phyloP scores from a whole-genome alignment of 257 asterid genomes.

The Solanum chilense region DNA sequence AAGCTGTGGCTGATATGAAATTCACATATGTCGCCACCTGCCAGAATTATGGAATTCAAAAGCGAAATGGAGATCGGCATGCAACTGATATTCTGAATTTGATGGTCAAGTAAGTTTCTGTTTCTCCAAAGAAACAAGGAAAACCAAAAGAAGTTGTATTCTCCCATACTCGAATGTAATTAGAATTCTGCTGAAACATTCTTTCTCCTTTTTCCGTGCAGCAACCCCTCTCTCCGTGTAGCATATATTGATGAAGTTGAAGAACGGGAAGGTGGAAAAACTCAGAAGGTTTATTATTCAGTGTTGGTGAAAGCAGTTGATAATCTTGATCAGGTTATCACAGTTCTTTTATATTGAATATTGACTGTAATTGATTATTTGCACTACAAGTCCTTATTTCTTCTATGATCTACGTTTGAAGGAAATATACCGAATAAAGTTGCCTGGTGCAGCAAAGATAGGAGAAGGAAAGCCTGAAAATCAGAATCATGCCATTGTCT shows the following conservation, averaged over 20 bases:
- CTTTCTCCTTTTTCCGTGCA: conserved; percentile 20
- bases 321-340: conserved; percentile 89
- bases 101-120: conserved; percentile 87
- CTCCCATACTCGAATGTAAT: background rate
- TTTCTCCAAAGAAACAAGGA: background rate
- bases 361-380: background rate
- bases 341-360: background rate
- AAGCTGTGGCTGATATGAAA: conserved; percentile 98
- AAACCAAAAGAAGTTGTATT: background rate
- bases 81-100: conserved; percentile 95
- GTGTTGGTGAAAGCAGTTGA: conserved; percentile 94
- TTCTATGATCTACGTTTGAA: conserved; percentile 17
- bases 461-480: conserved; percentile 99
- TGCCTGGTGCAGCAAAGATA: conserved; percentile 88
- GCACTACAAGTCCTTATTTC: conserved; percentile 5
- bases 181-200: background rate
- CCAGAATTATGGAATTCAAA: conserved; percentile 95
- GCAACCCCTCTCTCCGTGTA: conserved; percentile 96
- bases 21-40: conserved; percentile 97
- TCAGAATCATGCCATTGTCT: conserved; percentile 93
- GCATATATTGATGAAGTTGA: conserved; percentile 97
- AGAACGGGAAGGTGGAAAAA: conserved; percentile 80
- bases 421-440: conserved; percentile 97
- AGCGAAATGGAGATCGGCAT: conserved; percentile 91
- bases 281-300: conserved; percentile 74